phyloP scores from a whole-genome alignment of 306 rosid genomes.

The Castanospermum australe region DNA sequence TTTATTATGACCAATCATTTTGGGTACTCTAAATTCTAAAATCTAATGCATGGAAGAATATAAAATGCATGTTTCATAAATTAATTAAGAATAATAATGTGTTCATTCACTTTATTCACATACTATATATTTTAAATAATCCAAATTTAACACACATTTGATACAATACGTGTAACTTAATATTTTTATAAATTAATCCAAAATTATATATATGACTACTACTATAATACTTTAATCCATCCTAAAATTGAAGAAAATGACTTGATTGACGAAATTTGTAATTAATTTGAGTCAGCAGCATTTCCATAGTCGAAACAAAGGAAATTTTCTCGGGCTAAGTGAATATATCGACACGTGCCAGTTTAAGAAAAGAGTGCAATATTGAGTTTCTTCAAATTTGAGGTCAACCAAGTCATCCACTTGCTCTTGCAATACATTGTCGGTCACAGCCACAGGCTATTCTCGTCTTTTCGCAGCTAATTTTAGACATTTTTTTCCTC shows the following conservation, averaged over 20 bases:
- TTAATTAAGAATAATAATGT: not conserved
- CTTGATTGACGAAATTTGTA: not conserved
- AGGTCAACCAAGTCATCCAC: constrained; percentile 42
- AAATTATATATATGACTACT: no score
- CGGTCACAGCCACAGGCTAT: constrained; percentile 21
- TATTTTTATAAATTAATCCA: no score
- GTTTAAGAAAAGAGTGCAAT: not conserved
- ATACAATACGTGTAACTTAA: no score
- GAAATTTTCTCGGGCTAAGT: constrained; percentile 4
- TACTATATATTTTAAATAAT: not conserved
- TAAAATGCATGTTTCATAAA: not conserved
- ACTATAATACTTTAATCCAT: not conserved
- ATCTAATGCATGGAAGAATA: no score
- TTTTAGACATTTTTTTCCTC: not conserved
- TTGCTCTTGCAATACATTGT: constrained; percentile 37
- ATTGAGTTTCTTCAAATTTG: constrained; percentile 16
- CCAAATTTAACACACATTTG: not conserved
- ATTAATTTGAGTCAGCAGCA: not conserved
- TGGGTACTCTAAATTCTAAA: no score
- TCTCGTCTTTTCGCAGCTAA: not conserved
- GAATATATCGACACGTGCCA: constrained; percentile 13
- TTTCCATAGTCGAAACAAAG: constrained; percentile 20
- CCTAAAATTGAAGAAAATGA: constrained; percentile 3
- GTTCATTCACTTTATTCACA: not conserved
- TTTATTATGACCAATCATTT: no score